Percentiles rank a stretch among this genome's conserved stretches.
These are phyloP conservation scores for Hymenoscyphus fraxineus DNA, from an alignment of 2,329 filamentous ascomycete genomes.

Conservation along the genomic window DNA sequence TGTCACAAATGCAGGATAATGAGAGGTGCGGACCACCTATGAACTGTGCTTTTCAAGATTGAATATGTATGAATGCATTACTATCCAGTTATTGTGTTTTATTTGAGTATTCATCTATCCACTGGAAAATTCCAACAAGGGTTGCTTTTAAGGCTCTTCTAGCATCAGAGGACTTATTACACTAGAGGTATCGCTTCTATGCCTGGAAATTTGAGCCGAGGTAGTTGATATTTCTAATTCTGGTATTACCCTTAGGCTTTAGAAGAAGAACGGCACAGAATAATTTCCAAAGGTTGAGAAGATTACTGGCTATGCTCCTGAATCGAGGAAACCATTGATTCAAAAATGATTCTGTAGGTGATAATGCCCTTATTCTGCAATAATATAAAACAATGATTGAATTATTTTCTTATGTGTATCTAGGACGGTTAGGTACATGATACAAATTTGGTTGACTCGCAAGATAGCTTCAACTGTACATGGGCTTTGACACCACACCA, in stretches of 20 bases:
- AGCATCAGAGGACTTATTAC: too few species aligned
- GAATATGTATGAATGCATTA: too few species aligned
- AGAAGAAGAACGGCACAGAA: slow-evolving; percentile 35
- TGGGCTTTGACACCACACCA: neutral
- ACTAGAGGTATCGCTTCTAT: too few species aligned
- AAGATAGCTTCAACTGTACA: neutral
- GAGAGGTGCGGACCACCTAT: too few species aligned
- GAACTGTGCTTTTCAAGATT: too few species aligned
- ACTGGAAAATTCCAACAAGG: too few species aligned
- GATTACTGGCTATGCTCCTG: slow-evolving; percentile 38
- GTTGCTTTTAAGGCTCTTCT: too few species aligned
- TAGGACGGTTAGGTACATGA: neutral
- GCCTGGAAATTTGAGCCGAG: too few species aligned
- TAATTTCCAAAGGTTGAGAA: slow-evolving; percentile 36
- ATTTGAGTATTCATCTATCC: too few species aligned
- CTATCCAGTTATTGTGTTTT: too few species aligned
- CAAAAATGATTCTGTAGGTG: neutral
- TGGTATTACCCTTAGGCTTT: slow-evolving; percentile 29
- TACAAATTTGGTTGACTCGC: neutral
- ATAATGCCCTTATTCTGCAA: neutral
- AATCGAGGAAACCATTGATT: slow-evolving; percentile 35
- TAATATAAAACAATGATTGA: neutral
- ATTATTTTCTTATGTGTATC: neutral
- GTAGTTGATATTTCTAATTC: too few species aligned
- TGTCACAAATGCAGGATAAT: too few species aligned